phyloP scores from a whole-genome alignment of 805 yeast species.

The Candida coleopterorum region DNA sequence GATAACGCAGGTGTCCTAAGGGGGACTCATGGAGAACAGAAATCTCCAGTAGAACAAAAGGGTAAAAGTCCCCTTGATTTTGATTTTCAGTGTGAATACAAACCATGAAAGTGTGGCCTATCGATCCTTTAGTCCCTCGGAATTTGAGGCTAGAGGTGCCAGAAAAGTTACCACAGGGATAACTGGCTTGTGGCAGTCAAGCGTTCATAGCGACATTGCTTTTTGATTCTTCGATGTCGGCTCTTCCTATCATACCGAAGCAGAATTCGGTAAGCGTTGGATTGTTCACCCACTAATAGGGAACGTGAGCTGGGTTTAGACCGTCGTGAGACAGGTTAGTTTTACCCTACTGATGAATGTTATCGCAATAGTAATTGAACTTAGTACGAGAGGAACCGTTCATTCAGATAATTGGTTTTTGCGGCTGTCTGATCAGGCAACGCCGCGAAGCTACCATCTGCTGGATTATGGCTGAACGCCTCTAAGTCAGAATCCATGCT shows the following conservation, averaged over 20 bases:
- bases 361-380: conserved; percentile 34
- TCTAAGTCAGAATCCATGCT: conserved; percentile 17
- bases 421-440: conserved; percentile 45
- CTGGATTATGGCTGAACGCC: conserved; percentile 31
- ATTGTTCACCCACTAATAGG: conserved; percentile 45
- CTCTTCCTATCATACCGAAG: conserved; percentile 49
- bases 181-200: conserved; percentile 46
- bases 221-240: conserved; percentile 46
- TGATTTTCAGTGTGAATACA: conserved; percentile 39
- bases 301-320: conserved; percentile 41
- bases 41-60: conserved; percentile 45
- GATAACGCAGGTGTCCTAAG: conserved; percentile 44
- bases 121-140: conserved; percentile 33
- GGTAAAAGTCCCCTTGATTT: conserved; percentile 41
- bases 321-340: conserved; percentile 45
- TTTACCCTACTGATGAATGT: conserved; percentile 36
- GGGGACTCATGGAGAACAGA: conserved; percentile 46
- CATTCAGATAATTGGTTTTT: conserved; percentile 44
- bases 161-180: conserved; percentile 37
- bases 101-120: conserved; percentile 42
- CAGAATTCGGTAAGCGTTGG: conserved; percentile 34
- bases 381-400: conserved; percentile 45
- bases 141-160: conserved; percentile 42
- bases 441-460: conserved; percentile 48
- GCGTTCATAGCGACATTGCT: conserved; percentile 46